Evolutionary conservation across 306 rosid genomes (phyloP), one percentile per base, ranked within the genome.

Genomic region (Morella rubra): DNA sequence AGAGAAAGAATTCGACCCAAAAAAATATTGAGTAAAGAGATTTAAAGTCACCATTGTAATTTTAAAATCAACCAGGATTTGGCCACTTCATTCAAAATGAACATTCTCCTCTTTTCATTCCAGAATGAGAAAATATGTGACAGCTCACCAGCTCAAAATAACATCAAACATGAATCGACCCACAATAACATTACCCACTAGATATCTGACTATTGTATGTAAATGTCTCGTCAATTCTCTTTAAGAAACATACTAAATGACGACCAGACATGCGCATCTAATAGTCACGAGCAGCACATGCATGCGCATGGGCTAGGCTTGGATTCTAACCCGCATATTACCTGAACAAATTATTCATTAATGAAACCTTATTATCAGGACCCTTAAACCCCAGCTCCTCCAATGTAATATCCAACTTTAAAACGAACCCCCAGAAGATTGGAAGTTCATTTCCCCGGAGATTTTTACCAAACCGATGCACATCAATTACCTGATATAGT

Each of bases 91-190:
- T 32, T 2, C n/a, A n/a, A n/a, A n/a, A n/a, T n/a, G n/a, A n/a
- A n/a, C n/a, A n/a, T n/a, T 27, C 2, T 27, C 32, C 32, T 27
- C 1, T 27, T 27, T 27, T 1, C 2, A 0, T 27, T 1, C 32
- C 1, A 27, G 2, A 27, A 27, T 1, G 2, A 27, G 37, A 19
- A 44, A 73, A 44, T 7, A 64, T 1, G 41, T 24, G 12, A n/a
- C 58, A n/a, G 3, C n/a, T 18, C 3, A 15, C 58, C 58, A 52
- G 58, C 8, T 52, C 58, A 52, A 0, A 49, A 60, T 20, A 0
- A 67, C 42, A 60, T 1, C 24, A 44, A 73, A 16, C 50, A 62
- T 77, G 74, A 65, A 75, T 79, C 79, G 75, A 19, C 20, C 5
- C 7, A 55, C 71, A 75, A 78, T 74, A 27, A 59, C 11, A 40